Percentiles rank a stretch among this genome's conserved stretches.
phyloP scores from a whole-genome alignment of 2,329 filamentous ascomycete species.

The Cercospora nicotianae region DNA sequence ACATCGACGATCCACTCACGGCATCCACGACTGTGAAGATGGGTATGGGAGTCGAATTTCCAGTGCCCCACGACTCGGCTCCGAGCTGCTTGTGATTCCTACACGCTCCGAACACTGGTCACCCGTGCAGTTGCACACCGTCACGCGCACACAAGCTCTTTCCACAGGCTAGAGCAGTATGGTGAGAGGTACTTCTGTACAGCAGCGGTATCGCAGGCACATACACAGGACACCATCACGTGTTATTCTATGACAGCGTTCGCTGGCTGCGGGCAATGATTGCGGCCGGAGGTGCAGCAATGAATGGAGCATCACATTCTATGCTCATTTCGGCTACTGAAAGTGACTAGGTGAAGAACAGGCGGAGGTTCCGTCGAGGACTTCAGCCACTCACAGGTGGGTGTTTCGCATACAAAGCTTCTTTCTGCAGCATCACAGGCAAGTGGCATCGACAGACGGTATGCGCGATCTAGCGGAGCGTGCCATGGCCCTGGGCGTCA shows the following conservation, averaged over 20 bases:
- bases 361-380: neutral
- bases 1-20: slow-evolving; percentile 1
- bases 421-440: slow-evolving; percentile 15
- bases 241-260: neutral
- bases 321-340: slow-evolving; percentile 23
- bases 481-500: slow-evolving; percentile 14
- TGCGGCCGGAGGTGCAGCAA: neutral
- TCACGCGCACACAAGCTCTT: slow-evolving; percentile 6
- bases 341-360: neutral
- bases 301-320: slow-evolving; percentile 2
- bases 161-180: neutral
- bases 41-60: neutral
- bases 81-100: slow-evolving; percentile 5
- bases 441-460: slow-evolving; percentile 15
- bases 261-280: neutral
- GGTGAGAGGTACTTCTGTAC: slow-evolving; percentile 1
- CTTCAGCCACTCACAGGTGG: neutral
- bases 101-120: slow-evolving; percentile 6
- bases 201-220: neutral
- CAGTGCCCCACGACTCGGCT: slow-evolving; percentile 8
- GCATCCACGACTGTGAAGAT: neutral
- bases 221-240: neutral
- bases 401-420: slow-evolving; percentile 14
- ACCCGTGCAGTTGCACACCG: neutral
- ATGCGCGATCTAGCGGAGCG: slow-evolving; percentile 17